A percentile compares a stretch with the other conserved stretches of the same genome.
phyloP scores from a whole-genome alignment of 2,329 filamentous ascomycete species.

The Colletotrichum navitas region DNA sequence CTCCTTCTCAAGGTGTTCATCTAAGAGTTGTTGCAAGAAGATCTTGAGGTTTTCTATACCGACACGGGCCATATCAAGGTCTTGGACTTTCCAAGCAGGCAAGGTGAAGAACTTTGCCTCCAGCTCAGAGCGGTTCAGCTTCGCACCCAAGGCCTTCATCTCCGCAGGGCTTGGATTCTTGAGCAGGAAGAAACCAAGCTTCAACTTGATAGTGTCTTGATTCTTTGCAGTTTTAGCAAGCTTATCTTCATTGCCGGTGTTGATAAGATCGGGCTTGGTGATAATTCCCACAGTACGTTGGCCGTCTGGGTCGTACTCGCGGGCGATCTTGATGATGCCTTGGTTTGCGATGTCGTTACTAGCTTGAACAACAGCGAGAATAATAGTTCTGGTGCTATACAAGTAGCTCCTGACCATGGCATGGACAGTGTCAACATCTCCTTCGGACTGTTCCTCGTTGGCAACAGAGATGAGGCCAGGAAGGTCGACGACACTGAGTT shows the following conservation, averaged over 20 bases:
- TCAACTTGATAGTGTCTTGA: conserved; percentile 57
- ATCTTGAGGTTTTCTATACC: conserved; percentile 63
- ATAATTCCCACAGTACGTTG: conserved; percentile 67
- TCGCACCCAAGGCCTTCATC: conserved; percentile 53
- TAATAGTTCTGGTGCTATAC: conserved; percentile 56
- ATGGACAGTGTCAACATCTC: conserved; percentile 51
- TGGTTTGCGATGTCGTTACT: conserved; percentile 56
- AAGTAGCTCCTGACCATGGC: conserved; percentile 58
- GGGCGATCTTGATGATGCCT: conserved; percentile 32
- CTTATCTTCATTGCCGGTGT: conserved; percentile 56
- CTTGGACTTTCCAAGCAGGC: conserved; percentile 52
- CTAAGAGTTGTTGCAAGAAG: conserved; percentile 65
- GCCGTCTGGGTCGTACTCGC: conserved; percentile 45
- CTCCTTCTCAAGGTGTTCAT: conserved; percentile 59
- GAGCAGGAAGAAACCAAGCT: conserved; percentile 67
- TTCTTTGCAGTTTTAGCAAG: conserved; percentile 58
- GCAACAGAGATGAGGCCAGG: conserved; percentile 58
- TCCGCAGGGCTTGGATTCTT: conserved; percentile 53
- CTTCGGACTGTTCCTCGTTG: conserved; percentile 51
- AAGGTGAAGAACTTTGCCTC: conserved; percentile 60
- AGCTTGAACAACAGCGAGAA: conserved; percentile 59
- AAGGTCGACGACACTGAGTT: conserved; percentile 62
- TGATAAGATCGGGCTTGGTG: conserved; percentile 66
- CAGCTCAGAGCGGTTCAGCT: conserved; percentile 20
- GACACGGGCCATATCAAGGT: conserved; percentile 51